phyloP scores from a whole-genome alignment of 306 rosid species.

The Herpetospermum pedunculosum region DNA sequence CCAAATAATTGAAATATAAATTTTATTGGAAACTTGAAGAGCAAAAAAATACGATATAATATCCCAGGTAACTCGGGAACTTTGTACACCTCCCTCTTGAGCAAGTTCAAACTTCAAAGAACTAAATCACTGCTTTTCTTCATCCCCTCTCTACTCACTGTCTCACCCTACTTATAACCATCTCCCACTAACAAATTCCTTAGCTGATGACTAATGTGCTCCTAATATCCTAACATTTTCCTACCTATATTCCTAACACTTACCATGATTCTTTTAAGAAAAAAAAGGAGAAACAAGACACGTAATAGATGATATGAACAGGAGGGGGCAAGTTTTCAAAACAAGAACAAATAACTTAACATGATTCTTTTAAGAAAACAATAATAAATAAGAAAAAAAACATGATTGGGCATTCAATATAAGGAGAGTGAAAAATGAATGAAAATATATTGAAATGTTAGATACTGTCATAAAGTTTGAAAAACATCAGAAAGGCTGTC shows the following conservation, averaged over 20 bases:
- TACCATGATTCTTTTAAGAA: too few species aligned
- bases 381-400: neutral
- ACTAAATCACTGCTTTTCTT: neutral
- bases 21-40: neutral
- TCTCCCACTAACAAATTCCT: neutral
- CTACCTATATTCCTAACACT: neutral
- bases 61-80: neutral
- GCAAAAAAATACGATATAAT: neutral
- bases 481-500: neutral
- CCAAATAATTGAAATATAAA: neutral
- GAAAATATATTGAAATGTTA: neutral
- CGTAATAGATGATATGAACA: neutral
- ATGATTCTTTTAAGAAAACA: neutral
- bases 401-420: neutral
- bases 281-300: neutral
- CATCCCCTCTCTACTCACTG: neutral
- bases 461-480: neutral
- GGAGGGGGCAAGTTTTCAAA: neutral
- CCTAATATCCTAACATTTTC: neutral
- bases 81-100: neutral
- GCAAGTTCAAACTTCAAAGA: neutral
- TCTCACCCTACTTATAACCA: neutral
- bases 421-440: neutral
- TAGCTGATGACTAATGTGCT: neutral
- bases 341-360: neutral